A percentile compares a stretch with the other conserved stretches of the same genome.
These are phyloP conservation scores for Corymbia maculata DNA, from an alignment of 345 rosid genomes.

Conservation along the genomic window DNA sequence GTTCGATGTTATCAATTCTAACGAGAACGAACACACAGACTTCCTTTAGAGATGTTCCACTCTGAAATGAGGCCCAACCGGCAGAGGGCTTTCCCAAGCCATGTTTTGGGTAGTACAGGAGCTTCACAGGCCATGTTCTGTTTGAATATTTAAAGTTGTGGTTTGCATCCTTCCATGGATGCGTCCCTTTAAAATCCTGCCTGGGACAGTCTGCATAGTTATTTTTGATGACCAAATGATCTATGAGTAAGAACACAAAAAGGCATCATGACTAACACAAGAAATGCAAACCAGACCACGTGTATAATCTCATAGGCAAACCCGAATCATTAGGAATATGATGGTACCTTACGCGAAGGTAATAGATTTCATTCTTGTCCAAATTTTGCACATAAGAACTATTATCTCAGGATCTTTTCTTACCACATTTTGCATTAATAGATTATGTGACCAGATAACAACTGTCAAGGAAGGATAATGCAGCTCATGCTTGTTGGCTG, in stretches of 20 bases:
- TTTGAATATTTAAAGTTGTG: neutral
- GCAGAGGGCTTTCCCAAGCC: neutral
- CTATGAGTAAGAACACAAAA: neutral
- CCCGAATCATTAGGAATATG: neutral
- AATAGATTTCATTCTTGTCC: neutral
- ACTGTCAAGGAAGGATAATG: neutral
- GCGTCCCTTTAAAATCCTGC: neutral
- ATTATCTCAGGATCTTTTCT: neutral
- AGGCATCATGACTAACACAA: neutral
- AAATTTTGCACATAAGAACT: neutral
- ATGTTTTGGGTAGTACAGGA: neutral
- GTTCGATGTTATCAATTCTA: neutral
- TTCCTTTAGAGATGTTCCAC: neutral
- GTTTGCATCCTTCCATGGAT: neutral
- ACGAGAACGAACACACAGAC: neutral
- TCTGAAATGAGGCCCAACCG: accelerated
- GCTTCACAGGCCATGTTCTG: neutral
- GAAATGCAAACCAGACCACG: neutral
- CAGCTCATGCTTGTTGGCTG: too few relatives aligned
- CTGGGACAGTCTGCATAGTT: neutral
- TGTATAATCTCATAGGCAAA: neutral
- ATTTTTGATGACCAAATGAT: neutral
- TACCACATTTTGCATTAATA: neutral
- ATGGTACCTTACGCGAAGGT: neutral
- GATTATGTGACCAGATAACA: neutral